These are phyloP conservation scores for Phymatotrichopsis omnivora DNA, from an alignment of 2,329 filamentous ascomycete genomes.

Conservation along the genomic window DNA sequence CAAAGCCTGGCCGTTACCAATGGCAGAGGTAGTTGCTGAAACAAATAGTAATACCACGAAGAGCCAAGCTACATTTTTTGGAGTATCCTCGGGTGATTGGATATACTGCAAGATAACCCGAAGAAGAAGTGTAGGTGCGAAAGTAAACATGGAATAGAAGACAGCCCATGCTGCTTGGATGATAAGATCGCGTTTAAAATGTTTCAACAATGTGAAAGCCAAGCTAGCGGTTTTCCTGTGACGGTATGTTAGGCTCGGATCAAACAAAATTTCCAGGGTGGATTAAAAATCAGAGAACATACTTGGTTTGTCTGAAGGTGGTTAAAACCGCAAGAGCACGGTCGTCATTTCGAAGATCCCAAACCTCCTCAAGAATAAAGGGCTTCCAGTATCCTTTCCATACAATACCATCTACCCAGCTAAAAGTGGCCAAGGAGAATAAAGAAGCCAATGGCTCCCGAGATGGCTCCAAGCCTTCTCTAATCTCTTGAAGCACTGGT, in stretches of 20 bases:
- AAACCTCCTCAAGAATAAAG: constrained; percentile 74
- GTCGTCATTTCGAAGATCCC: constrained; percentile 81
- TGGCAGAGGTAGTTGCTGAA: constrained; percentile 68
- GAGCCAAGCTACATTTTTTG: constrained; percentile 84
- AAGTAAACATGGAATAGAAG: constrained; percentile 72
- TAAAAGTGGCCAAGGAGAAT: constrained; percentile 76
- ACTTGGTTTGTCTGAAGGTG: constrained; percentile 71
- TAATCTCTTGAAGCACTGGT: constrained; percentile 75
- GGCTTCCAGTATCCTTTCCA: constrained; percentile 80
- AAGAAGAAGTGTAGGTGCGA: constrained; percentile 80
- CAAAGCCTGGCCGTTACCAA: constrained; percentile 74
- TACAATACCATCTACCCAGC: constrained; percentile 83
- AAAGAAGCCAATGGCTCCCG: constrained; percentile 79
- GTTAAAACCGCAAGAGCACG: constrained; percentile 72
- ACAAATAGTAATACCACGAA: constrained; percentile 85
- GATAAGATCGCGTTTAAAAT: constrained; percentile 68
- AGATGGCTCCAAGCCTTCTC: constrained; percentile 77
- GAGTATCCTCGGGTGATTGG: constrained; percentile 66
- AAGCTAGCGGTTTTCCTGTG: constrained; percentile 59
- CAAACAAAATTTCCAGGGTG: background rate
- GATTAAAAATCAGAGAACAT: constrained; percentile 7
- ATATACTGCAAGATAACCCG: constrained; percentile 89
- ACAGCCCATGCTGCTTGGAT: constrained; percentile 72
- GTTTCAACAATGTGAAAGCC: constrained; percentile 68
- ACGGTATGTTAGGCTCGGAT: background rate